Evolutionary conservation across 441 rosid species (phyloP), one percentile per base, ranked within the genome.

Genomic region (Pelargonium myrrhifolium): DNA sequence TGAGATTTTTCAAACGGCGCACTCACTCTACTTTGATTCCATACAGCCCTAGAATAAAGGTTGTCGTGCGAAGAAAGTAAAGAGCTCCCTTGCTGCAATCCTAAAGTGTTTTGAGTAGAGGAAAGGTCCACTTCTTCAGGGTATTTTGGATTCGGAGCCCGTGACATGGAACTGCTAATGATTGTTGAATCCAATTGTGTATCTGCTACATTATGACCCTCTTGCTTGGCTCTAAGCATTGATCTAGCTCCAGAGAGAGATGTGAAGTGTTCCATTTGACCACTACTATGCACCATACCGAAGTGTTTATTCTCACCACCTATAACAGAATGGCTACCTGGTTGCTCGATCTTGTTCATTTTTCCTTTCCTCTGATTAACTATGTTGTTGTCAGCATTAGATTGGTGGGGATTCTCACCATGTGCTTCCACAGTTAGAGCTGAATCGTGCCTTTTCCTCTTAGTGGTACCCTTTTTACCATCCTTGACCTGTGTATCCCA

Each of bases 381-480:
- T 12, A 76, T 75, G 72, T 77, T 40, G 26, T 73, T 79, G 40
- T 62, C 74, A 61, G 78, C 63, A 65, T 88, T 92, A 67, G 67
- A 74, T 70, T 83, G 86, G 69, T 80, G 92, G 71, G 81, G 51
- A 55, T 78, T 84, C 26, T 87, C 96, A 47, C 65, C 58, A 75
- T 83, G 84, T 59, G 77, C 65, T 73, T 92, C 96, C 31, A 75
- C 71, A 17, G 79, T 74, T 66, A 72, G 68, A 68, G 88, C 82
- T 45, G 89, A 80, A 74, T 88, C 95, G 66, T 82, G 88, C 75
- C 98, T 83, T 85, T 87, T 92, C 76, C 98, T 83, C 89, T 92
- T 92, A 45, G 84, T 63, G 47, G 81, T 81, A 15, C 73, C 75
- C 74, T 84, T 87, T 75, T 78, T 92, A 66, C 70, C 79, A 71